A percentile compares a stretch with the other conserved stretches of the same genome.
Conservation (phyloP, 2,329 filamentous ascomycete species). For the Fusarium sambucinum region DNA sequence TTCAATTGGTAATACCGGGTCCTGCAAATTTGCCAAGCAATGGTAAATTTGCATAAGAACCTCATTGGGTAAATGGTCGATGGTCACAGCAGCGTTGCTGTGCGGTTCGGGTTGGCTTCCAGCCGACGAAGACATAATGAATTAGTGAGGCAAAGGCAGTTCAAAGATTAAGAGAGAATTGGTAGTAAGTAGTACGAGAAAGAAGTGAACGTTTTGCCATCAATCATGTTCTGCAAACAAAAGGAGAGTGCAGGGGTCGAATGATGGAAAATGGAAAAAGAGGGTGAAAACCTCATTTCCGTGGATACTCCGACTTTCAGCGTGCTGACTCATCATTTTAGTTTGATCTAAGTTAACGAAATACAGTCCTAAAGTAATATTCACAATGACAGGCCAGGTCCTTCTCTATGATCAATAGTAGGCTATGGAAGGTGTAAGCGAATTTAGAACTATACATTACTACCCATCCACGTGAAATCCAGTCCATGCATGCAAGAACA, state of each 20-base stretch:
- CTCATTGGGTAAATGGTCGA: not conserved
- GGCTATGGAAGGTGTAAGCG: too few species aligned
- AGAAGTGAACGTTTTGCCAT: rapidly evolving
- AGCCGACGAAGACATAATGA: not conserved
- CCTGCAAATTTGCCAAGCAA: too few species aligned
- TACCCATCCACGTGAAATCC: too few species aligned
- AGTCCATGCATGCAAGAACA: not conserved
- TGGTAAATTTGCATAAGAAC: not conserved
- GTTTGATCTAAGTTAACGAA: too few species aligned
- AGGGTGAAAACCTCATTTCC: too few species aligned
- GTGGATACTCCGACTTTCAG: too few species aligned
- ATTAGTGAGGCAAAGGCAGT: not conserved
- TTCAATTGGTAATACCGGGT: not conserved
- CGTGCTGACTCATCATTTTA: too few species aligned
- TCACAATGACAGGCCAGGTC: too few species aligned
- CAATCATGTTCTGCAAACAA: not conserved
- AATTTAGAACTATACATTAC: too few species aligned
- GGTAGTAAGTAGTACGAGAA: not conserved
- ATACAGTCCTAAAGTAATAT: too few species aligned
- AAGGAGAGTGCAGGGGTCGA: not conserved
- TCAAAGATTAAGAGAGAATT: not conserved
- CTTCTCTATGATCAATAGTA: too few species aligned
- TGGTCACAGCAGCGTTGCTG: not conserved
- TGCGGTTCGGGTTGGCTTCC: rapidly evolving
- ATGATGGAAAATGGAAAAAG: not conserved